Evolutionary conservation across 192 early-diverging fungal species (phyloP).

Genomic region (Backusella liffmaniae): DNA sequence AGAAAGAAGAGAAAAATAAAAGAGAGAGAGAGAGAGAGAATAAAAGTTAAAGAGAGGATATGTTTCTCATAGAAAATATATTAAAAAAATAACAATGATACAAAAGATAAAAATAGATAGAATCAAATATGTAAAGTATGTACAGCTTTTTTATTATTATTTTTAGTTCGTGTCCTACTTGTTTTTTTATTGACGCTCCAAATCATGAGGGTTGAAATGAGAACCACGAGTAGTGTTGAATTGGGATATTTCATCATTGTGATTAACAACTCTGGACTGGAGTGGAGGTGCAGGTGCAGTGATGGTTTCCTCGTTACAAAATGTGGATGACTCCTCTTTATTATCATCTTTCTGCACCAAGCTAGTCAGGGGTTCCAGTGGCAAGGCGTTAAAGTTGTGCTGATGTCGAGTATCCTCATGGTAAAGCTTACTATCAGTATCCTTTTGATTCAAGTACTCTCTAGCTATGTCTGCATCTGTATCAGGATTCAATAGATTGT

Average conservation of each 20-base stretch:
- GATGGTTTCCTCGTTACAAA: neutral
- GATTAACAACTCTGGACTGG: neutral
- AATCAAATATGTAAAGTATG: neutral
- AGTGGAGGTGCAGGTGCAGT: neutral
- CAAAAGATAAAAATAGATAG: neutral
- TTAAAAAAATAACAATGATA: neutral
- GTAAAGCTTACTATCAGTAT: neutral
- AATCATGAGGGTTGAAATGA: neutral
- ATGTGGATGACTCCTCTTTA: neutral
- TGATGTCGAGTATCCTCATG: neutral
- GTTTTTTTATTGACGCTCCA: neutral
- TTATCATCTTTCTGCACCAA: neutral
- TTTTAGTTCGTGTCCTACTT: neutral
- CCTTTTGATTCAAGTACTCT: neutral
- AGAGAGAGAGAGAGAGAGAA: neutral
- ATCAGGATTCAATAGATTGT: neutral
- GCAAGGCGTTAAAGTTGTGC: constrained; percentile 11
- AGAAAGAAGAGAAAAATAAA: neutral
- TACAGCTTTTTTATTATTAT: neutral
- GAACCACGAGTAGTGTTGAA: neutral
- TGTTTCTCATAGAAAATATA: neutral
- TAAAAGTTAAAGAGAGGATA: neutral
- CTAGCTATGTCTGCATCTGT: neutral
- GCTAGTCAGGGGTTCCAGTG: constrained; percentile 5
- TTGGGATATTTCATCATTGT: neutral